Base-by-base conservation (phyloP, 768 basidiomycete species). In the Dioszegia aurantiaca region DNA sequence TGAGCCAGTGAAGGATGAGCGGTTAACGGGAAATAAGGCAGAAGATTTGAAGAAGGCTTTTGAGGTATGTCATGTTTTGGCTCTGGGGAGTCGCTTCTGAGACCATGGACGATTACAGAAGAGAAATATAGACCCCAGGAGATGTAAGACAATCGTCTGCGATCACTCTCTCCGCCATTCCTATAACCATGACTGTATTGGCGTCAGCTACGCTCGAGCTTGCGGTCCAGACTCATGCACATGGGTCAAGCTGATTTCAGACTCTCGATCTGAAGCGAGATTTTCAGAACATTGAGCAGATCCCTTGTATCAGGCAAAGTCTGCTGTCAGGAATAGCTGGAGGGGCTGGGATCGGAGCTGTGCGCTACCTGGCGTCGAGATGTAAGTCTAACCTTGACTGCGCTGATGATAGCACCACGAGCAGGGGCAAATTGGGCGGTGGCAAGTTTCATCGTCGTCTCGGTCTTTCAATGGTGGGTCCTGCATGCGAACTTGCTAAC, bases 311-410 rank as follows among this genome's bases (percentile, higher is more conserved):
- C 1, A 56, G 75, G 26, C 66, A 63, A 40, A 71, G 69, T 53
- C 43, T 76, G 52, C 54, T 76, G 12, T 72, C 69, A 56, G 75
- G 75, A 3, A 76, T 76, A 11, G 72, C 58, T 3, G 75, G 71
- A 4, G 75, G 73, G 17, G 47, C 62, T 14, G 75, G 71, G 2
- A 55, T 76, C 28, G 75, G 75, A 0, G 69, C 70, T 24, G 61
- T 76, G 1, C 51, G 67, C 11, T 76, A 64, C 45, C 43, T 76
- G 9, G 65, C 69, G 12, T 64, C 67, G 28, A 62, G 65, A 63
- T 62, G 73, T 74, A 57, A 58, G 73, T 60, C 14, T n/a, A 33
- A 43, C 57, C 17, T 4, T 10, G n/a, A 27, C 39, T 36, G 26
- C 33, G 42, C 49, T 52, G n/a, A 42, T 19, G 26, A 41, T n/a